phyloP scores from a whole-genome alignment of 345 rosid species.

The Tarenaya hassleriana region DNA sequence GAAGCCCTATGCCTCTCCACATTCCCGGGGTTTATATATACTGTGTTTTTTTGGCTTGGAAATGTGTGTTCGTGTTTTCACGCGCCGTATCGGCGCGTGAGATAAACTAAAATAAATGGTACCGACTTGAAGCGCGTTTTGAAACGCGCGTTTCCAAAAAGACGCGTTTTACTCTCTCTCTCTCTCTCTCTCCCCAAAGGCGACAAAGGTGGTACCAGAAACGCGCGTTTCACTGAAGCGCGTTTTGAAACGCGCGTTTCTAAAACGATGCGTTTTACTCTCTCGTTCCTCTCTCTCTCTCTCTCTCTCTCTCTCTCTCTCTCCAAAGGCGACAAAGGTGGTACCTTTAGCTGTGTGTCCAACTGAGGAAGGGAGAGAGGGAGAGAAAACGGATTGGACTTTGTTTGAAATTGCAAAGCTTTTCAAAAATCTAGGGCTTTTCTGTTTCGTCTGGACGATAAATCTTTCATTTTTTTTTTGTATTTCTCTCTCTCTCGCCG shows the following conservation, averaged over 20 bases:
- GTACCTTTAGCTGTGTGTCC: background rate
- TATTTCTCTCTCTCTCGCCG: background rate
- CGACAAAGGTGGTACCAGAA: too few species aligned
- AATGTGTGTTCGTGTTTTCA: slow-evolving; percentile 16
- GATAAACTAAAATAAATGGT: background rate
- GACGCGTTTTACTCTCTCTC: slow-evolving; percentile 9
- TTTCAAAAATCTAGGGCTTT: background rate
- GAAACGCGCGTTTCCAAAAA: slow-evolving; percentile 23
- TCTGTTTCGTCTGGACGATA: background rate
- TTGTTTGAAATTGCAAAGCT: slow-evolving; percentile 17
- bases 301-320: too few species aligned
- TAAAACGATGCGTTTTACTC: slow-evolving; percentile 16
- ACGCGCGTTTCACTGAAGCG: too few species aligned
- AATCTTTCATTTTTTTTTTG: background rate
- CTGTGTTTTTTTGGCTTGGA: slow-evolving; percentile 18
- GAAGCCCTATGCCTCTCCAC: slow-evolving; percentile 8
- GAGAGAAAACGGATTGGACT: slow-evolving; percentile 4
- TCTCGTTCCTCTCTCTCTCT: too few species aligned
- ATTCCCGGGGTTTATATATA: background rate
- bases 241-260: slow-evolving; percentile 22
- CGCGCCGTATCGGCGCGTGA: slow-evolving; percentile 25
- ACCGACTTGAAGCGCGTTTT: slow-evolving; percentile 8
- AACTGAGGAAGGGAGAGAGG: background rate
- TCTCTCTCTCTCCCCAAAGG: too few species aligned
- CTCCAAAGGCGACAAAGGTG: background rate